A percentile compares a stretch with the other conserved stretches of the same genome.
phyloP scores from a whole-genome alignment of 495 filamentous ascomycete species.

The Penicillium manginii region DNA sequence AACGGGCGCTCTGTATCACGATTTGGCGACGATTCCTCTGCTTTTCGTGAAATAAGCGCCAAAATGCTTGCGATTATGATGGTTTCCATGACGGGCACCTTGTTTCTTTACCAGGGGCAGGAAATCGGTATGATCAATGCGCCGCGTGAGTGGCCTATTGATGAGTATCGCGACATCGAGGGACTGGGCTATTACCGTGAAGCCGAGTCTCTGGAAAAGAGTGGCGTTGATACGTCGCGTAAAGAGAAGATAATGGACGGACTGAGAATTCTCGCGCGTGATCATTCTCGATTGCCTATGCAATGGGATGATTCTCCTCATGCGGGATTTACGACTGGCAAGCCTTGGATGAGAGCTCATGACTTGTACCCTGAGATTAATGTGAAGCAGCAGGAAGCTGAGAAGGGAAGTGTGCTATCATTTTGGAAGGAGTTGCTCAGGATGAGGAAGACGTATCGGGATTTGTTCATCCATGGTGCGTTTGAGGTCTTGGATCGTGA shows the following conservation, averaged over 20 bases:
- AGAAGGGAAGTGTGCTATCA: conserved; percentile 39
- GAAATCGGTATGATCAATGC: conserved; percentile 72
- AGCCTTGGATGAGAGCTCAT: conserved; percentile 59
- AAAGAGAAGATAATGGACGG: conserved; percentile 20
- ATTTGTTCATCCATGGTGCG: conserved; percentile 57
- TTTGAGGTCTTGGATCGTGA: conserved; percentile 48
- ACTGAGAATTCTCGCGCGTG: conserved; percentile 38
- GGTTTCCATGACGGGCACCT: conserved; percentile 58
- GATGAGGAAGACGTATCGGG: conserved; percentile 50
- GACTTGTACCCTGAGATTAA: conserved; percentile 49
- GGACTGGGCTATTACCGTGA: conserved; percentile 56
- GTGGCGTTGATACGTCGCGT: conserved; percentile 16
- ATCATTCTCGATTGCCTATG: conserved; percentile 57
- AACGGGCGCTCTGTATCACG: conserved; percentile 59
- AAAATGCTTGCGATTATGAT: conserved; percentile 63
- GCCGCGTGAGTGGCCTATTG: conserved; percentile 59
- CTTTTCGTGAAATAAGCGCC: conserved; percentile 44
- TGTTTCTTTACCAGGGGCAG: conserved; percentile 73
- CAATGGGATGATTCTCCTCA: conserved; percentile 59
- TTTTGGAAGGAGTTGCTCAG: conserved; percentile 52
- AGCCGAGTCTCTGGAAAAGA: conserved; percentile 11
- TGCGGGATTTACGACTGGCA: conserved; percentile 42
- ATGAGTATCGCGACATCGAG: conserved; percentile 68
- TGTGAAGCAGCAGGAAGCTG: conserved; percentile 41
- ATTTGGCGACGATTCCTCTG: conserved; percentile 47